Evolutionary conservation across 2,329 filamentous ascomycete species (phyloP).

Genomic region (Claviceps quebecensis): DNA sequence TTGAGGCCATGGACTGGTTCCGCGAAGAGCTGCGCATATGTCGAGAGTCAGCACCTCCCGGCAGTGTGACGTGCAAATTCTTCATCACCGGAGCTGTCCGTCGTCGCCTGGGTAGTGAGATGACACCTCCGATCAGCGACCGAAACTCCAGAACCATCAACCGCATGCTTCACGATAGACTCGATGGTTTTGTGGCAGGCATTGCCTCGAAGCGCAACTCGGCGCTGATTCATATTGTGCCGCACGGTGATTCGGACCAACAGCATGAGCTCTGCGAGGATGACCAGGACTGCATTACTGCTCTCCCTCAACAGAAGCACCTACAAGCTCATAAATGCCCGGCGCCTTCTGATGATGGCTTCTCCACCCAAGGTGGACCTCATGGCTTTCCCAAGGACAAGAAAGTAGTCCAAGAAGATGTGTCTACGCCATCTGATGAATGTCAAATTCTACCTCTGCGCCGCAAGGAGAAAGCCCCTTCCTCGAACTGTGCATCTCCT

Average conservation of each 20-base stretch:
- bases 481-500: conserved; percentile 44
- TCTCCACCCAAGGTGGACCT: conserved; percentile 5
- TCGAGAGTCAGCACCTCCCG: conserved; percentile 73
- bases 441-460: conserved; percentile 47
- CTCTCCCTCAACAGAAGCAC: conserved; percentile 57
- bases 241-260: conserved; percentile 61
- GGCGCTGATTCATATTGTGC: conserved; percentile 67
- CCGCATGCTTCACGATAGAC: conserved; percentile 67
- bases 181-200: conserved; percentile 76
- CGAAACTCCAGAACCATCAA: conserved; percentile 44
- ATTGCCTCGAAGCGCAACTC: conserved; percentile 81
- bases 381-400: conserved; percentile 28
- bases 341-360: conserved; percentile 11
- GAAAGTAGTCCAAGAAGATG: conserved; percentile 15
- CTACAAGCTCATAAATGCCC: conserved; percentile 37
- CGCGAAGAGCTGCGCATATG: conserved; percentile 88
- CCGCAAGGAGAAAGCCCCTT: conserved; percentile 35
- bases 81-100: conserved; percentile 64
- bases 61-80: conserved; percentile 85
- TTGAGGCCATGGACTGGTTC: conserved; percentile 97
- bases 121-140: conserved; percentile 30
- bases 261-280: conserved; percentile 69
- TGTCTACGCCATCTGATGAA: conserved; percentile 17
- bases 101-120: conserved; percentile 20
- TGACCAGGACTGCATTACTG: conserved; percentile 72